These are phyloP conservation scores for Kwoniella dejecticola DNA, from an alignment of 768 basidiomycete species.

Conservation along the genomic window DNA sequence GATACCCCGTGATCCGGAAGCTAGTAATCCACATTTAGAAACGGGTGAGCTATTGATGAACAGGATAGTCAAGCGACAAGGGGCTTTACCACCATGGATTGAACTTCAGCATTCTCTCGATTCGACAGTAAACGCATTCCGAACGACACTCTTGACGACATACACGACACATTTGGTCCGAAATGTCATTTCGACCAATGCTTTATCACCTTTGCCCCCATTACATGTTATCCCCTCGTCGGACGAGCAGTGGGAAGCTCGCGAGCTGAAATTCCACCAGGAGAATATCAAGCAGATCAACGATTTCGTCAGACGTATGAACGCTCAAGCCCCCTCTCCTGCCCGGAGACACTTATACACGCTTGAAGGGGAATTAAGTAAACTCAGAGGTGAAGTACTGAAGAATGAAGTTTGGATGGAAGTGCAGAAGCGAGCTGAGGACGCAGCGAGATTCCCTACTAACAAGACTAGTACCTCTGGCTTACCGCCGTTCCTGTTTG, in stretches of 20 bases:
- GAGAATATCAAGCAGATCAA: constrained; percentile 72
- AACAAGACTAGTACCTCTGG: constrained; percentile 2
- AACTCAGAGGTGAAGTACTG: constrained; percentile 33
- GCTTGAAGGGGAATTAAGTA: constrained; percentile 62
- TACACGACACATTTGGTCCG: constrained; percentile 77
- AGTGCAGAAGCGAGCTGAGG: constrained; percentile 38
- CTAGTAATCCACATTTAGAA: constrained; percentile 64
- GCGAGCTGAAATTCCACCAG: constrained; percentile 70
- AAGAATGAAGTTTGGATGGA: constrained; percentile 38
- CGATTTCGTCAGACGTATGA: constrained; percentile 73
- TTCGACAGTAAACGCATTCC: constrained; percentile 64
- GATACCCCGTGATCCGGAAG: constrained; percentile 58
- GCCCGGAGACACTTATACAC: constrained; percentile 69
- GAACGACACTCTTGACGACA: constrained; percentile 65
- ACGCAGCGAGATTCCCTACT: constrained; percentile 2
- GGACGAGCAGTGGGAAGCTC: constrained; percentile 71
- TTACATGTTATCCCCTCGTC: constrained; percentile 36
- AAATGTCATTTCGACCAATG: constrained; percentile 53
- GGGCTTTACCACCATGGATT: constrained; percentile 83
- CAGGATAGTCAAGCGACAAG: constrained; percentile 76
- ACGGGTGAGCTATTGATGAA: constrained; percentile 81
- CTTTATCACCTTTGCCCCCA: constrained; percentile 57
- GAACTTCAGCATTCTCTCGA: constrained; percentile 80
- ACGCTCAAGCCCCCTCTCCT: constrained; percentile 74
- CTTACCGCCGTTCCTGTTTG: constrained; percentile 20